Conservation (phyloP, 768 basidiomycete species). For the Amanita brunnescens region DNA sequence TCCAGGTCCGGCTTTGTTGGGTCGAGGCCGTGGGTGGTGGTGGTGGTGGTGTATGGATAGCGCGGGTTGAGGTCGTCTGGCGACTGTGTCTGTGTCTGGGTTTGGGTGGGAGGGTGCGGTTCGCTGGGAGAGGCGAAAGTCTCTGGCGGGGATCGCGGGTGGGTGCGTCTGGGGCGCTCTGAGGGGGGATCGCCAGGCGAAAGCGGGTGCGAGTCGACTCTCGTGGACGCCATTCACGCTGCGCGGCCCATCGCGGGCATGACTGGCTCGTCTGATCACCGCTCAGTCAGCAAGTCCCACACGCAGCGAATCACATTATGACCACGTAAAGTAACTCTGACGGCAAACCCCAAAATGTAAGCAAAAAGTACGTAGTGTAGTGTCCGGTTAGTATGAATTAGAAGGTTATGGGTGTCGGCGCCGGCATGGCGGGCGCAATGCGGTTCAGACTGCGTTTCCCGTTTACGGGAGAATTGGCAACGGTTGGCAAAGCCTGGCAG, state of each 20-base stretch:
- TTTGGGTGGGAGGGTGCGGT: no score
- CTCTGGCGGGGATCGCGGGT: no score
- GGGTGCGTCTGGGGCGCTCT: slow-evolving; percentile 6
- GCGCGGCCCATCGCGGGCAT: not conserved
- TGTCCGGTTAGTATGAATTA: no score
- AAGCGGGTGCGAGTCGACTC: slow-evolving; percentile 64
- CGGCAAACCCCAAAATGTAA: not conserved
- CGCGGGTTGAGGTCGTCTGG: no score
- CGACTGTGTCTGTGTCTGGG: no score
- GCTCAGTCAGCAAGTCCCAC: not conserved
- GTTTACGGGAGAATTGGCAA: slow-evolving; percentile 21
- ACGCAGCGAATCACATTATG: not conserved
- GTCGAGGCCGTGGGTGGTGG: no score
- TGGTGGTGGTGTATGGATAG: no score
- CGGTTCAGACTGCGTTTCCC: slow-evolving; percentile 10
- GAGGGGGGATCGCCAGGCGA: slow-evolving; percentile 36
- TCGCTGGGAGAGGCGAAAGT: slow-evolving; percentile 16
- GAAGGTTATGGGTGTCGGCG: no score
- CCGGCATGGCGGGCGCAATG: slow-evolving; percentile 2
- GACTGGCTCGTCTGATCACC: not conserved
- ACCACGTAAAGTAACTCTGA: not conserved
- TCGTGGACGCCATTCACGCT: slow-evolving; percentile 1
- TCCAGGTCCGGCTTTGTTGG: not conserved
- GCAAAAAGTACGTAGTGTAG: not conserved
- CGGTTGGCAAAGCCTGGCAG: slow-evolving; percentile 40